Conservation (phyloP, 139 green algal genomes). For the Closterium sp. region DNA sequence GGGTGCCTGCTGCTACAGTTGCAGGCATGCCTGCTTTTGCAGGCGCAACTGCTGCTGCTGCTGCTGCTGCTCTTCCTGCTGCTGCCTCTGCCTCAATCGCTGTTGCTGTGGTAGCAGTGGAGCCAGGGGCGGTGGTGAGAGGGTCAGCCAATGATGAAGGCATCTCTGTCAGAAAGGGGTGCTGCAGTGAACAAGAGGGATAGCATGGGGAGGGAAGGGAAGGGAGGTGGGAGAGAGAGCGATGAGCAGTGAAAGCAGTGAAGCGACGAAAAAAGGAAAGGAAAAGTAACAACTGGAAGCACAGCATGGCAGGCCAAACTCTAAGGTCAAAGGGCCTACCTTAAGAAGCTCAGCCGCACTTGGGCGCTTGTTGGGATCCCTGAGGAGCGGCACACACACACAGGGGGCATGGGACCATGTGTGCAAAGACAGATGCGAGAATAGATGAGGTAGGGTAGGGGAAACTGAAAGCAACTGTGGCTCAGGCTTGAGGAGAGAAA, state of each 20-base stretch:
- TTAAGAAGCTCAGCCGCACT: constrained; percentile 36
- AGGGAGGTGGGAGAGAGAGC: background rate
- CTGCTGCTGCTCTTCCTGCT: background rate
- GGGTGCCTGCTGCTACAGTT: background rate
- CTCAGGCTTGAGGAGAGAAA: too few relatives aligned
- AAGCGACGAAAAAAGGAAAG: background rate
- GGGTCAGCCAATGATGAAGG: background rate
- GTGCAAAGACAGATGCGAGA: too few relatives aligned
- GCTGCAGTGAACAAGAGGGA: background rate
- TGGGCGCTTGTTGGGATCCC: constrained; percentile 38
- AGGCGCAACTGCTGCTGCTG: background rate
- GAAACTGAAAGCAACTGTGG: too few relatives aligned
- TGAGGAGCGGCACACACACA: background rate
- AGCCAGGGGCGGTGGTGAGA: background rate
- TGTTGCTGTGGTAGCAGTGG: background rate
- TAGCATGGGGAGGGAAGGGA: background rate
- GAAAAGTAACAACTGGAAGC: background rate
- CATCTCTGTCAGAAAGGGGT: background rate
- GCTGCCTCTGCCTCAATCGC: background rate
- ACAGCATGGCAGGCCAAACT: background rate
- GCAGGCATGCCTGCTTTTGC: background rate
- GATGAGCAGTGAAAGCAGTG: too few relatives aligned
- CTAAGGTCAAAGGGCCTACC: background rate
- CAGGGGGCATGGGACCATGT: background rate
- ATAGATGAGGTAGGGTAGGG: too few relatives aligned